phyloP scores from a whole-genome alignment of 2,329 filamentous ascomycete species.

The Whalleya microplaca region DNA sequence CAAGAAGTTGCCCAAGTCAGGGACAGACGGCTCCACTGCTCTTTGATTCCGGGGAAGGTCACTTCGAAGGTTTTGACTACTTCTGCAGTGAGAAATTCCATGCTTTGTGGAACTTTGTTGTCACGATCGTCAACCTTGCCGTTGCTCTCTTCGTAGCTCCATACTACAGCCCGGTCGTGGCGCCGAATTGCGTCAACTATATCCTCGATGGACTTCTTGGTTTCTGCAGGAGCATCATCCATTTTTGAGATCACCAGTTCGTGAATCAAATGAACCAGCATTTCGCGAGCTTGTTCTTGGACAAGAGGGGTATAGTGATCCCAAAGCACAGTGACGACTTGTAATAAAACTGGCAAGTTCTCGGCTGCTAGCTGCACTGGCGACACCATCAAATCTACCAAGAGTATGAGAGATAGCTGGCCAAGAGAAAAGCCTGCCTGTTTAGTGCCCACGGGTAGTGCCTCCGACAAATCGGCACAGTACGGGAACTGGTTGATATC shows the following conservation, averaged over 20 bases:
- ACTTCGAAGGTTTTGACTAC: constrained; percentile 85
- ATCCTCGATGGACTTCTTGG: constrained; percentile 79
- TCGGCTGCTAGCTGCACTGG: constrained; percentile 80
- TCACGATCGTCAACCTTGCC: constrained; percentile 74
- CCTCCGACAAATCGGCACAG: constrained; percentile 79
- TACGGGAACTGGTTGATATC: constrained; percentile 82
- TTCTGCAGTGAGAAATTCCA: constrained; percentile 81
- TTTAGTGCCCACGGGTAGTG: constrained; percentile 86
- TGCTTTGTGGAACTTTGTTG: constrained; percentile 82
- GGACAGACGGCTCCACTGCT: constrained; percentile 88
- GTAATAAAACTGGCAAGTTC: constrained; percentile 81
- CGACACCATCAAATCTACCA: constrained; percentile 95
- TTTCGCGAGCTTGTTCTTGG: constrained; percentile 94
- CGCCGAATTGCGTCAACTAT: constrained; percentile 85
- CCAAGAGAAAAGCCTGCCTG: constrained; percentile 90
- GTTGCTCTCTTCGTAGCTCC: constrained; percentile 93
- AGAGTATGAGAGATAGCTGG: constrained; percentile 87
- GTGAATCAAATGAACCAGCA: constrained; percentile 97
- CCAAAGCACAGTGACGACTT: constrained; percentile 93
- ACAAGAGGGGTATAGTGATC: constrained; percentile 95
- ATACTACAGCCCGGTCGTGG: constrained; percentile 83
- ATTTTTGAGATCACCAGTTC: constrained; percentile 84
- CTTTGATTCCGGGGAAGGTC: constrained; percentile 82
- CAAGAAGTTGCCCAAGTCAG: constrained; percentile 97
- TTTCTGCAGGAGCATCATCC: constrained; percentile 65